Evolutionary conservation across 73 alveolate genomes (phyloP).

Genomic region (Durusdinium trenchii): DNA sequence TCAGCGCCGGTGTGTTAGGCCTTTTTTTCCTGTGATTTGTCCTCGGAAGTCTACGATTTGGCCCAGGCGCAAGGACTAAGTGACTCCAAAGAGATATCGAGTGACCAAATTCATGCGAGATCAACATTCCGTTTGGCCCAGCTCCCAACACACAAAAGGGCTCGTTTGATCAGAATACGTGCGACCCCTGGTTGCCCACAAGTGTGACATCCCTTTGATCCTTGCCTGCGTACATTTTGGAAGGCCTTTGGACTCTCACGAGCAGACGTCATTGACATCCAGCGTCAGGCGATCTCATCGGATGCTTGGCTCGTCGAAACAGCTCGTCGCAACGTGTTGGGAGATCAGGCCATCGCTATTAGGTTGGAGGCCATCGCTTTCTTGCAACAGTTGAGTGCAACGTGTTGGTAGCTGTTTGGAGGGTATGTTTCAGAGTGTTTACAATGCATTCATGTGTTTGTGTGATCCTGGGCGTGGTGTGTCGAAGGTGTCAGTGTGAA

Average conservation of each 20-base stretch:
- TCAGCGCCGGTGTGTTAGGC: neutral
- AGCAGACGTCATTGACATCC: slow-evolving; percentile 47
- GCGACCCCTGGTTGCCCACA: too few relatives aligned
- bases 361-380: neutral
- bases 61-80: slow-evolving; percentile 30
- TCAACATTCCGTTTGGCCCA: neutral
- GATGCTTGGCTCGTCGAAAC: neutral
- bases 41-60: slow-evolving; percentile 66
- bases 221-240: neutral
- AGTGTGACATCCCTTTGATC: too few relatives aligned
- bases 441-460: neutral
- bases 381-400: neutral
- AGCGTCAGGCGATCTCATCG: slow-evolving; percentile 68
- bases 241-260: slow-evolving; percentile 55
- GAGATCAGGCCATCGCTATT: neutral
- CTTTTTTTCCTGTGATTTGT: slow-evolving; percentile 72
- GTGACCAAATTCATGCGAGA: neutral
- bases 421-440: neutral
- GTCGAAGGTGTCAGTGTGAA: neutral
- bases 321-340: neutral
- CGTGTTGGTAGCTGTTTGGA: neutral
- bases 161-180: too few relatives aligned
- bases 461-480: neutral
- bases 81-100: neutral
- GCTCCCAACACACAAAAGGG: neutral